These are phyloP conservation scores for Metschnikowia rubicola DNA, from an alignment of 805 yeast genomes.

Conservation along the genomic window DNA sequence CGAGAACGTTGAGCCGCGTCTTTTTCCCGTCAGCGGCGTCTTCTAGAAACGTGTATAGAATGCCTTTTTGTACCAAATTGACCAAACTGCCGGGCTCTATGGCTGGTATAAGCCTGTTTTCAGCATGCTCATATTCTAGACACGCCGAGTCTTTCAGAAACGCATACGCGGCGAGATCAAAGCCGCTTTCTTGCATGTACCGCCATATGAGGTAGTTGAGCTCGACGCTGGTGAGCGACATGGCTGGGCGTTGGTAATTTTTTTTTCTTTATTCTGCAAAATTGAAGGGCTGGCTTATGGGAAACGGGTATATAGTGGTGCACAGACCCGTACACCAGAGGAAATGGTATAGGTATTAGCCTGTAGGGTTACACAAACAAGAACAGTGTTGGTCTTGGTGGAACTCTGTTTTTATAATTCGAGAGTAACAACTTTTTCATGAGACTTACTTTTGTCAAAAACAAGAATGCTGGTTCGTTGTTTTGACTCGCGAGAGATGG, in stretches of 20 bases:
- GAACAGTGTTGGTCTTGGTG: neutral
- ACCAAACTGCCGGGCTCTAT: conserved; percentile 83
- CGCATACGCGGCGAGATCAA: conserved; percentile 75
- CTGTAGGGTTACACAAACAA: neutral
- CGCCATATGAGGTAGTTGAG: conserved; percentile 91
- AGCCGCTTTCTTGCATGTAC: conserved; percentile 82
- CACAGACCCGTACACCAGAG: conserved; percentile 3
- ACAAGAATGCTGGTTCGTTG: too few species aligned
- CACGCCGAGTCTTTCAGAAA: conserved; percentile 71
- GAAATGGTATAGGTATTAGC: neutral
- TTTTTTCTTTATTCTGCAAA: neutral
- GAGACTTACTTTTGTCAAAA: too few species aligned
- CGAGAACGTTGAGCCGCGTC: conserved; percentile 35
- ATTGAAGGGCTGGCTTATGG: neutral
- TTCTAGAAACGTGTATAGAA: conserved; percentile 72
- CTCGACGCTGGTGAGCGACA: conserved; percentile 82
- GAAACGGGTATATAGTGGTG: neutral
- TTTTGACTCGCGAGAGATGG: too few species aligned
- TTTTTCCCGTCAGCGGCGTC: conserved; percentile 38
- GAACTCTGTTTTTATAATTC: too few species aligned
- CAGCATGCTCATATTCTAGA: conserved; percentile 46
- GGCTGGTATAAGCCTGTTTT: conserved; percentile 37
- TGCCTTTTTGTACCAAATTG: conserved; percentile 79
- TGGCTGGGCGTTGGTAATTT: conserved; percentile 20
- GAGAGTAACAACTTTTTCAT: too few species aligned